phyloP scores from a whole-genome alignment of 768 basidiomycete genomes.

The Podaxis mareebaensis region DNA sequence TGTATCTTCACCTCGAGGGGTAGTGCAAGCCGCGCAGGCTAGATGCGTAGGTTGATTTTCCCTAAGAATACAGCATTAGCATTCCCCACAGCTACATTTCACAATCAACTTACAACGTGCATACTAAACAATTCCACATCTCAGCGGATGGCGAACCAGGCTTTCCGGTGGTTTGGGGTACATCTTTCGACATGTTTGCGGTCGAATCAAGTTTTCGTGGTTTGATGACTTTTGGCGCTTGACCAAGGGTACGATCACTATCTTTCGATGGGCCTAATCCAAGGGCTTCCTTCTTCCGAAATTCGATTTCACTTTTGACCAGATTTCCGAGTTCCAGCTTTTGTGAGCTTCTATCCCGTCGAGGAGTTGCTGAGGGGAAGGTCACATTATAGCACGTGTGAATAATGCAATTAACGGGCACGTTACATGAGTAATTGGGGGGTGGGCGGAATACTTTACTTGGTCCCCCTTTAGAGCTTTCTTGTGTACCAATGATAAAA shows the following conservation, averaged over 20 bases:
- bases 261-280: conserved; percentile 39
- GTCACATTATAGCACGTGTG: no score
- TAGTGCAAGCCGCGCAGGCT: conserved; percentile 63
- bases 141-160: neutral
- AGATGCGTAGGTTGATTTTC: conserved; percentile 53
- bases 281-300: conserved; percentile 44
- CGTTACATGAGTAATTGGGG: no score
- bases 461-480: conserved; percentile 18
- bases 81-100: neutral
- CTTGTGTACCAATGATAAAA: conserved; percentile 21
- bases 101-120: conserved; percentile 57
- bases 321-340: conserved; percentile 33
- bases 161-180: neutral
- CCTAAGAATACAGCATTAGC: conserved; percentile 29
- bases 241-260: conserved; percentile 26
- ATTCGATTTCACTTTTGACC: conserved; percentile 44
- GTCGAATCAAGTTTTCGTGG: conserved; percentile 3
- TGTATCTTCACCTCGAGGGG: conserved; percentile 44
- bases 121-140: conserved; percentile 57
- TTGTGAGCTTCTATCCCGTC: conserved; percentile 5
- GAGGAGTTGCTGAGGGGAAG: conserved; percentile 1
- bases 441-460: neutral
- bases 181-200: conserved; percentile 15
- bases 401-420: no score
- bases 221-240: conserved; percentile 11